Evolutionary conservation across 2,329 filamentous ascomycete species (phyloP), one percentile per base, ranked within the genome.

Genomic region (Sarocladium strictum): DNA sequence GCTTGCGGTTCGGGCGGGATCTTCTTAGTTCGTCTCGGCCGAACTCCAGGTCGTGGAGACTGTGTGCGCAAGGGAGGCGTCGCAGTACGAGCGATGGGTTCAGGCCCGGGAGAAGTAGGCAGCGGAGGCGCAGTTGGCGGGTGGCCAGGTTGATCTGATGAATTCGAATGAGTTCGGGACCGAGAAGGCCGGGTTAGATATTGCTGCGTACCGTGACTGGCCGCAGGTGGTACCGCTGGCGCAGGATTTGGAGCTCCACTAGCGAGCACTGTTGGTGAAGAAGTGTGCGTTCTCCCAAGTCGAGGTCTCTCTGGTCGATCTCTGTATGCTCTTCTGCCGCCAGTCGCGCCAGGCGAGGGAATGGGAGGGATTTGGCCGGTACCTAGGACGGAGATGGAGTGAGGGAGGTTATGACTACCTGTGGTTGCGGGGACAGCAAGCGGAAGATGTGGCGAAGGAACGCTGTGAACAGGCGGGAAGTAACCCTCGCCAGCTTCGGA

Each of bases 361-460:
- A 97, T 75, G 19, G 84, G 77, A 6, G 92, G 88, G 6, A 93
- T 75, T 63, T 94, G 89, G 17, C 90, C 91, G 1, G 89, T 92
- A 53, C 79, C 84, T 26, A 97, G 71, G 17, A 96, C 85, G 3
- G 90, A 83, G 63, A 97, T 96, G 6, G 89, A 87, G 57, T 86
- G 84, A 24, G 67, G 63, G 3, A 65, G 59, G 62, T 62, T 67
- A 58, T 66, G 72, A 50, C 43, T 47, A 3, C 23, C 21, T 47
- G 64, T 67, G 57, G 60, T 68, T 53, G 63, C 64, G 56, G 64
- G 68, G 47, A 75, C 70, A 43, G 73, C 69, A 23, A 72, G 62
- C 12, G 72, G 67, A 59, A 72, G 63, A 58, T 74, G 47, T 26
- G 69, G 65, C 14, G 72, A 71, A 62, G 69, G 70, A 58, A 68